Percentiles rank a stretch among this genome's conserved stretches.
Evolutionary conservation across 208 protist species (phyloP).

Genomic region (Novymonas esmeraldas): DNA sequence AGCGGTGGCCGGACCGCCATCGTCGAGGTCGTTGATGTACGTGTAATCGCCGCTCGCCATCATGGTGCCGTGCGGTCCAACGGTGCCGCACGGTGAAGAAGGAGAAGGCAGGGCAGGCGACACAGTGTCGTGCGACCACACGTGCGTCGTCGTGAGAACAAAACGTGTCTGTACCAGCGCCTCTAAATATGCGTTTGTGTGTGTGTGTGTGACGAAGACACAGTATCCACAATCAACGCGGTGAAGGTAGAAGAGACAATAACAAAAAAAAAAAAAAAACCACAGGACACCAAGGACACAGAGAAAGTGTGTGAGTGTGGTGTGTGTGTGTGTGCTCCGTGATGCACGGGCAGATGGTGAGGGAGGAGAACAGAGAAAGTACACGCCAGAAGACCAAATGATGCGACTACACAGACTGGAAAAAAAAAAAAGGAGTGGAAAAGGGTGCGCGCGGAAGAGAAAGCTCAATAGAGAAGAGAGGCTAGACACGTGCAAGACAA

Average conservation of each 20-base stretch:
- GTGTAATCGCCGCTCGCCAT: constrained; percentile 29
- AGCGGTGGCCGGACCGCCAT: not conserved
- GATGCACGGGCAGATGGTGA: not conserved
- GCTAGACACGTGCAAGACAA: too few relatives aligned
- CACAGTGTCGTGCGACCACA: too few relatives aligned
- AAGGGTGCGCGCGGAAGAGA: too few relatives aligned
- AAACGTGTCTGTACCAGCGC: too few relatives aligned
- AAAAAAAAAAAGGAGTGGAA: not conserved
- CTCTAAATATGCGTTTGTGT: constrained; percentile 1
- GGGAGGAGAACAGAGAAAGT: not conserved
- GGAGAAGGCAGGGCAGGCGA: not conserved
- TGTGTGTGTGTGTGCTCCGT: too few relatives aligned
- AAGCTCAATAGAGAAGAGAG: too few relatives aligned
- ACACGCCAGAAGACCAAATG: too few relatives aligned
- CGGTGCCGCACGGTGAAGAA: not conserved
- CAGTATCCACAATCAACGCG: not conserved
- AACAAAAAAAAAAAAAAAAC: not conserved
- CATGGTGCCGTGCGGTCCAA: not conserved
- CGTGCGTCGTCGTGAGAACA: too few relatives aligned
- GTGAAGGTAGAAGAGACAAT: not conserved
- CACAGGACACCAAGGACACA: not conserved
- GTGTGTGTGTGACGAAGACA: not conserved
- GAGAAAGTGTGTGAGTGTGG: not conserved
- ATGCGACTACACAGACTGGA: too few relatives aligned
- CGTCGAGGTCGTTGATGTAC: constrained; percentile 35